A percentile compares a stretch with the other conserved stretches of the same genome.
These are phyloP conservation scores for Rubroshorea leprosula DNA, from an alignment of 345 rosid genomes.

Conservation along the genomic window DNA sequence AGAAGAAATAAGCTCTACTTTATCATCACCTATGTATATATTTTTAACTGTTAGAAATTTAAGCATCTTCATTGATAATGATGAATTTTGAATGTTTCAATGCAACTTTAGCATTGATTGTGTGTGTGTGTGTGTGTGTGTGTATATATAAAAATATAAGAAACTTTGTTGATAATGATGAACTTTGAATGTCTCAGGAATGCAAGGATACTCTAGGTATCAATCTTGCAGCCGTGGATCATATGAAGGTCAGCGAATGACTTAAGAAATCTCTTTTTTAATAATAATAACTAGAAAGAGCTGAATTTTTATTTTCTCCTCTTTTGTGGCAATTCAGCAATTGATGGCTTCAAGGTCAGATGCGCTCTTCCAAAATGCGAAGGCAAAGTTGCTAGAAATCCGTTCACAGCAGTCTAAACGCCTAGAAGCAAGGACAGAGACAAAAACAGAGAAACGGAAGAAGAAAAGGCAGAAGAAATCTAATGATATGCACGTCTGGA, in stretches of 20 bases:
- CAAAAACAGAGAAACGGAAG: conserved; percentile 46
- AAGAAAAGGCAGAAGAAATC: conserved; percentile 60
- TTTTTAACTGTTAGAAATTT: too few relatives aligned
- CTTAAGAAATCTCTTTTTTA: background rate
- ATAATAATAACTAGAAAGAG: background rate
- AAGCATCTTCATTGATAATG: background rate
- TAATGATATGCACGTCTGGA: conserved; percentile 32
- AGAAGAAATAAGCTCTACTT: too few relatives aligned
- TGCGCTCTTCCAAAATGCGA: conserved; percentile 78
- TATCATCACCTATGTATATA: too few relatives aligned
- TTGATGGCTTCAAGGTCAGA: conserved; percentile 85
- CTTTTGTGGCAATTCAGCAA: conserved; percentile 42
- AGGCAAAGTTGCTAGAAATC: conserved; percentile 60
- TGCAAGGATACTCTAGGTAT: conserved; percentile 82
- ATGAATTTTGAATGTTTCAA: conserved; percentile 17
- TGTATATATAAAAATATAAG: too few relatives aligned
- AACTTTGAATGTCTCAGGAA: conserved; percentile 37
- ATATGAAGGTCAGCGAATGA: conserved; percentile 54
- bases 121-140: too few relatives aligned
- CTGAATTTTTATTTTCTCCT: background rate
- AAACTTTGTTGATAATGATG: background rate
- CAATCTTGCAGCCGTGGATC: conserved; percentile 97
- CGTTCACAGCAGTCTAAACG: conserved; percentile 51
- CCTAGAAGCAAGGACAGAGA: conserved; percentile 39
- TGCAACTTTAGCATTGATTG: too few relatives aligned